Evolutionary conservation across 495 filamentous ascomycete genomes (phyloP).

Genomic region (Aspergillus sclerotioniger): DNA sequence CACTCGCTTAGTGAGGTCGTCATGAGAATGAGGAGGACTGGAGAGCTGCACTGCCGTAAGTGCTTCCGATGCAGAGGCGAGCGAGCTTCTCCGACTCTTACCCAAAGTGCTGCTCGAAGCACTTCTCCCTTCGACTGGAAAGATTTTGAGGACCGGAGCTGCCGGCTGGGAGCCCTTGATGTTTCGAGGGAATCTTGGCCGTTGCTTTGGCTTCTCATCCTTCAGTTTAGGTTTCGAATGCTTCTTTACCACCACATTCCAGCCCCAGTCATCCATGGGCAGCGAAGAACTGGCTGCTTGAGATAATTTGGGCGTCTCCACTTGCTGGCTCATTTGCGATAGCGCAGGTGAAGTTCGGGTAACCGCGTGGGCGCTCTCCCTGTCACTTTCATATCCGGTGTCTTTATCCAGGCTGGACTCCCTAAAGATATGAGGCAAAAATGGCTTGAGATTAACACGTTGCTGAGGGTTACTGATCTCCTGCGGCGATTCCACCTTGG

Average conservation of each 20-base stretch:
- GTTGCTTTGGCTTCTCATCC: conserved; percentile 13
- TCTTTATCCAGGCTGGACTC: conserved; percentile 34
- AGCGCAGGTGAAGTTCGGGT: conserved; percentile 29
- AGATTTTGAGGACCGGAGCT: conserved; percentile 34
- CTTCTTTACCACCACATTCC: conserved; percentile 37
- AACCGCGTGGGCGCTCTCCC: conserved; percentile 27
- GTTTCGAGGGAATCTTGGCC: conserved; percentile 26
- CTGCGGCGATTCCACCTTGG: conserved; percentile 36
- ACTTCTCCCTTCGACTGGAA: conserved; percentile 33
- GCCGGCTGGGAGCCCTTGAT: conserved; percentile 33
- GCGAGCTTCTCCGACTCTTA: conserved; percentile 22
- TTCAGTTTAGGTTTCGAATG: conserved; percentile 18
- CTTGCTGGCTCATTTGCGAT: conserved; percentile 36
- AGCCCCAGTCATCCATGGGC: conserved; percentile 29
- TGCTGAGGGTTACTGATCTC: conserved; percentile 24
- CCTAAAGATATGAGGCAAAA: conserved; percentile 39
- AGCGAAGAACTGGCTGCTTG: conserved; percentile 29
- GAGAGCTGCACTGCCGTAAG: conserved; percentile 40
- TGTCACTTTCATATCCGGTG: conserved; percentile 45
- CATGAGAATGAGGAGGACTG: conserved; percentile 28
- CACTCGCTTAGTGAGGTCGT: conserved; percentile 10
- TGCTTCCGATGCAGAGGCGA: conserved; percentile 37
- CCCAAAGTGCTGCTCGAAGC: conserved; percentile 29
- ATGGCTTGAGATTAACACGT: conserved; percentile 32
- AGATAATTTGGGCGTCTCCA: conserved; percentile 28